Evolutionary conservation across 352 stramenopile species (phyloP).

Genomic region (Phytophthora crassamura): DNA sequence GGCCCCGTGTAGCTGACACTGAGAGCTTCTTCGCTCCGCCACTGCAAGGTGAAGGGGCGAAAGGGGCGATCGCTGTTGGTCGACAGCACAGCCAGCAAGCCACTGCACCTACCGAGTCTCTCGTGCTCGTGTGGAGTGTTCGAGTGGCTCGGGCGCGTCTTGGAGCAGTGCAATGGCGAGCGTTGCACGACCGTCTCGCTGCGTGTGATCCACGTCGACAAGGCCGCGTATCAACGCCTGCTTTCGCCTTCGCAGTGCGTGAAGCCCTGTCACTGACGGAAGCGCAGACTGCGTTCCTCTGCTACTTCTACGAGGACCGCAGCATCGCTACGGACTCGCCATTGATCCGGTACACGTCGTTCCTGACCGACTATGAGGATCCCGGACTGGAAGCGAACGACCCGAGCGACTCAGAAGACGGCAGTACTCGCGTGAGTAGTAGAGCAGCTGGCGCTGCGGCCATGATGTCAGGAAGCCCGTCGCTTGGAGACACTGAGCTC

Average conservation of each 20-base stretch:
- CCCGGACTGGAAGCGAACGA: conserved; percentile 53
- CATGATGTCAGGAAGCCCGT: conserved; percentile 12
- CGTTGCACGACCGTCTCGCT: conserved; percentile 66
- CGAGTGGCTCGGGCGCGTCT: conserved; percentile 62
- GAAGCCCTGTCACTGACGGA: conserved; percentile 55
- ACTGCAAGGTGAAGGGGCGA: conserved; percentile 34
- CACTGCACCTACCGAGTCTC: conserved; percentile 65
- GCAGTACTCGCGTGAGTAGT: conserved; percentile 1
- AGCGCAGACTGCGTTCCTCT: conserved; percentile 73
- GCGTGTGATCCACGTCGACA: conserved; percentile 53
- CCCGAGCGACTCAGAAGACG: conserved; percentile 4
- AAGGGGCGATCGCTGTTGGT: conserved; percentile 28
- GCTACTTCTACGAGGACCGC: conserved; percentile 83
- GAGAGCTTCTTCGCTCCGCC: conserved; percentile 54
- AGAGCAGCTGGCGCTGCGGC: conserved; percentile 1
- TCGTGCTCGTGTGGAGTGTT: conserved; percentile 77
- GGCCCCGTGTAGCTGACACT: conserved; percentile 56
- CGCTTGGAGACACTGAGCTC: conserved; percentile 24
- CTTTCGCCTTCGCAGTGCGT: conserved; percentile 60
- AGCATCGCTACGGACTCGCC: conserved; percentile 62
- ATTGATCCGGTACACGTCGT: conserved; percentile 74
- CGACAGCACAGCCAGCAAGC: conserved; percentile 58
- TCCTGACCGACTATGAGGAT: conserved; percentile 78
- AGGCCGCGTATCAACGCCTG: conserved; percentile 52
- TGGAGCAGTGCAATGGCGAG: conserved; percentile 40